Base-by-base conservation (phyloP, 2,329 filamentous ascomycete species). In the Camptophora hylomeconis region DNA sequence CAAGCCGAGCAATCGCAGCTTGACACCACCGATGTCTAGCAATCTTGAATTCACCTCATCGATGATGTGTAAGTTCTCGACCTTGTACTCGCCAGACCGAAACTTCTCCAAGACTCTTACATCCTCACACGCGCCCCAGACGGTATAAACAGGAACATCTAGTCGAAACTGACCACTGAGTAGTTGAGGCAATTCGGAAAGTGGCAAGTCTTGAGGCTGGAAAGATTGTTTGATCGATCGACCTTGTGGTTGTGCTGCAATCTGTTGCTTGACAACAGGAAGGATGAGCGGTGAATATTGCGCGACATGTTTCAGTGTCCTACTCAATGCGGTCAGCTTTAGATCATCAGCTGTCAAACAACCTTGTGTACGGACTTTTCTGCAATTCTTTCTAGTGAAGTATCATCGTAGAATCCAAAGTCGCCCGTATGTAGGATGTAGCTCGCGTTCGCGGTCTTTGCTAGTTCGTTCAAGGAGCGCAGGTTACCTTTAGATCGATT, bases 371-470 rank as follows among this genome's bases (percentile, higher is more conserved):
- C 75, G 64, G 61, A 92, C 83, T 98, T 98, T 58, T 98, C 89
- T 21, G 89, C 89, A 62, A 98, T 95, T 50, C 89, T 79, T 50
- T 95, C 87, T 44, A 98, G 65, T 19, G 89, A 98, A 31, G 78
- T 82, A 48, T 92, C 80, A 57, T 98, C 89, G 63, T 98, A 98
- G 63, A 98, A 98, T 39, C 89, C 89, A 54, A 98, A 98, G 57
- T 98, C 89, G 56, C 89, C 89, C 12, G 89, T 98, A 60, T 98
- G 89, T 50, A 98, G 84, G 57, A 98, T 93, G 62, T 94, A 84
- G 60, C 94, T 84, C 47, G 89, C 89, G 53, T 80, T 80, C 39
- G 89, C 87, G 53, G 89, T 80, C 58, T 82, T 92, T 41, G 89
- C 89, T 38, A 98, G 77, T 38, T 95, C 86, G 61, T 98, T 98